phyloP scores from a whole-genome alignment of 2,329 filamentous ascomycete species.

The Rosellinia necatrix region DNA sequence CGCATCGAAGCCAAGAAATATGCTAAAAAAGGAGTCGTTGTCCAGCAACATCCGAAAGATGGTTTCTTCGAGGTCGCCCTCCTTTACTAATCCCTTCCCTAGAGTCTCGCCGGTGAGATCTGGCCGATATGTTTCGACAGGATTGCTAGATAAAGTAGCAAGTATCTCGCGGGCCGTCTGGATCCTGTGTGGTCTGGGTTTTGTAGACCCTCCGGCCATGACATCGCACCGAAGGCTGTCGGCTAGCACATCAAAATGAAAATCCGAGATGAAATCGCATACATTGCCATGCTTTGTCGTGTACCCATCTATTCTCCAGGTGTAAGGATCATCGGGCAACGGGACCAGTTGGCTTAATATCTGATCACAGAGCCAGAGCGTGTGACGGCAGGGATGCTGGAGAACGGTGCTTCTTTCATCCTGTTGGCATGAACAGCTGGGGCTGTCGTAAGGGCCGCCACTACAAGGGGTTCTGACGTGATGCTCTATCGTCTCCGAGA shows the following conservation, averaged over 20 bases:
- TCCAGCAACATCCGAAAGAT: slow-evolving; percentile 58
- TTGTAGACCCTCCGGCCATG: slow-evolving; percentile 40
- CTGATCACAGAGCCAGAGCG: slow-evolving; percentile 59
- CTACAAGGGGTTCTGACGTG: slow-evolving; percentile 55
- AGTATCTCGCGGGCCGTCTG: slow-evolving; percentile 58
- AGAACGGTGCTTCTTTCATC: slow-evolving; percentile 31
- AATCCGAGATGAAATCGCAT: slow-evolving; percentile 54
- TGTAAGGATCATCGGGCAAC: slow-evolving; percentile 46
- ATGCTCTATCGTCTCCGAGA: slow-evolving; percentile 58
- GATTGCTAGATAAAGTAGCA: slow-evolving; percentile 47
- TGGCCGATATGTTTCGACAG: slow-evolving; percentile 50
- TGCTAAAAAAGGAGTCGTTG: slow-evolving; percentile 59
- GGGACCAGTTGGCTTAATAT: slow-evolving; percentile 54
- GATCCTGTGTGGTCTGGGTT: slow-evolving; percentile 45
- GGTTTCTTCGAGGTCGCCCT: slow-evolving; percentile 54
- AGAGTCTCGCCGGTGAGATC: slow-evolving; percentile 46
- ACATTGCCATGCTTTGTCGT: slow-evolving; percentile 54
- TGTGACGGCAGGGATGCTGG: slow-evolving; percentile 52
- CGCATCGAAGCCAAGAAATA: slow-evolving; percentile 54
- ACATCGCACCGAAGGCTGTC: slow-evolving; percentile 56
- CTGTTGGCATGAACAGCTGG: slow-evolving; percentile 53
- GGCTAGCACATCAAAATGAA: slow-evolving; percentile 57
- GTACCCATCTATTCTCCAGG: slow-evolving; percentile 49
- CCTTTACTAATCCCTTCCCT: slow-evolving; percentile 46
- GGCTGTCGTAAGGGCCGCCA: slow-evolving; percentile 45